A percentile compares a stretch with the other conserved stretches of the same genome.
Evolutionary conservation across 352 stramenopile species (phyloP).

Genomic region (Saprolegnia parasitica): DNA sequence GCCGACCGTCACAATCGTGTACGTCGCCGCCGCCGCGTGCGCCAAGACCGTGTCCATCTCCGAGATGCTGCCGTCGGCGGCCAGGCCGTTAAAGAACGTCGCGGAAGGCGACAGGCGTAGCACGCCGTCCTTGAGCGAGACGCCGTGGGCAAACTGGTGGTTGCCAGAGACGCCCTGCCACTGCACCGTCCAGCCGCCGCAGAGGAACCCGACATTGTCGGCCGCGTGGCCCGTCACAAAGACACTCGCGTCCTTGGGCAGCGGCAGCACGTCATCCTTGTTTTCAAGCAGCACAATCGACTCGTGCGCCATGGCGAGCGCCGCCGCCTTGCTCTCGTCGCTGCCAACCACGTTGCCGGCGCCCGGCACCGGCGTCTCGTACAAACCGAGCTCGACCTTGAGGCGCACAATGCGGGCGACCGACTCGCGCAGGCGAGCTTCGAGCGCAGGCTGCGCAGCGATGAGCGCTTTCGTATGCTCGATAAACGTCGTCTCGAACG

Average conservation of each 20-base stretch:
- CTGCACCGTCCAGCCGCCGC: slow-evolving; percentile 38
- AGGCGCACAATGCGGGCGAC: slow-evolving; percentile 22
- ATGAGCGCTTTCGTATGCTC: slow-evolving; percentile 29
- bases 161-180: slow-evolving; percentile 39
- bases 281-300: slow-evolving; percentile 32
- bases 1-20: slow-evolving; percentile 36
- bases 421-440: slow-evolving; percentile 8
- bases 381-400: slow-evolving; percentile 25
- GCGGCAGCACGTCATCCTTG: slow-evolving; percentile 27
- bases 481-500: slow-evolving; percentile 37
- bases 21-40: slow-evolving; percentile 31
- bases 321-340: not conserved
- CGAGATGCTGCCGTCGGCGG: slow-evolving; percentile 33
- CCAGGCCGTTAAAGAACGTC: slow-evolving; percentile 36
- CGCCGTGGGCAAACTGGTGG: slow-evolving; percentile 36
- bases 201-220: slow-evolving; percentile 37
- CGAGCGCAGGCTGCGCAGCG: not conserved
- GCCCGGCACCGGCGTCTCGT: slow-evolving; percentile 6
- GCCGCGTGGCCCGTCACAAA: slow-evolving; percentile 35
- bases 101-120: slow-evolving; percentile 30
- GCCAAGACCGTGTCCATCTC: slow-evolving; percentile 32
- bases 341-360: slow-evolving; percentile 6
- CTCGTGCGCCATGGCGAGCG: slow-evolving; percentile 14
- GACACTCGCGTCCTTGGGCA: not conserved
- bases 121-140: slow-evolving; percentile 36